Evolutionary conservation across 2,329 filamentous ascomycete species (phyloP), one percentile per base, ranked within the genome.

Genomic region (Paraphoma chrysanthemicola): DNA sequence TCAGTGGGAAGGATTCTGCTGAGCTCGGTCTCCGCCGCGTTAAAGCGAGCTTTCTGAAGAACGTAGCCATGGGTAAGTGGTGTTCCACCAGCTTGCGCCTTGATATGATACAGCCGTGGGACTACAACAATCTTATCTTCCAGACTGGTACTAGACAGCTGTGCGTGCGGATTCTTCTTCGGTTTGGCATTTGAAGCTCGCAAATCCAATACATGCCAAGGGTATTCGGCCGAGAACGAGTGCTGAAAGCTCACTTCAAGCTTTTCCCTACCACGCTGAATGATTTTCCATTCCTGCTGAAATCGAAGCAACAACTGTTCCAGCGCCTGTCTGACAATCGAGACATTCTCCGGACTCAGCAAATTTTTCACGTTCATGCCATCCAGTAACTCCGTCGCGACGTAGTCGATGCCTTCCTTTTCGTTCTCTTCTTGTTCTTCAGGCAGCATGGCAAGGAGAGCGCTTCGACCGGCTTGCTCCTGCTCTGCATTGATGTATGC

Each of bases 401-500:
- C 42, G 31, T 33, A 33, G 12, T 7, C 31, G 31, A 33, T 12
- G 16, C 16, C 4, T 46, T 46, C 29, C 11, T 38, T 31, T 6
- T 18, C 11, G 23, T 29, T 42, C 1, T 18, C 45, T 10, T 62
- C 47, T 44, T 48, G 38, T 1, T 53, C 6, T 11, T 54, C 41
- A 2, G 45, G 44, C 6, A 7, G 28, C 50, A 57, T 51, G 18
- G 59, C 46, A 30, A 56, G 50, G 33, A 59, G 23, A 8, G 56
- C 46, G 12, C 50, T 31, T 23, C 45, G 36, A 16, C 41, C 29
- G 51, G 23, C 39, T 30, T 9, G 42, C 17, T 56, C 51, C 39
- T 59, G 56, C n/a, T 6, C 16, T n/a, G 33, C n/a, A 29, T 59
- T 46, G 33, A 51, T 12, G 33, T 41, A 10, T 28, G 53, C 53